phyloP scores from a whole-genome alignment of 192 early-diverging fungal species.

The Coemansia sp. region DNA sequence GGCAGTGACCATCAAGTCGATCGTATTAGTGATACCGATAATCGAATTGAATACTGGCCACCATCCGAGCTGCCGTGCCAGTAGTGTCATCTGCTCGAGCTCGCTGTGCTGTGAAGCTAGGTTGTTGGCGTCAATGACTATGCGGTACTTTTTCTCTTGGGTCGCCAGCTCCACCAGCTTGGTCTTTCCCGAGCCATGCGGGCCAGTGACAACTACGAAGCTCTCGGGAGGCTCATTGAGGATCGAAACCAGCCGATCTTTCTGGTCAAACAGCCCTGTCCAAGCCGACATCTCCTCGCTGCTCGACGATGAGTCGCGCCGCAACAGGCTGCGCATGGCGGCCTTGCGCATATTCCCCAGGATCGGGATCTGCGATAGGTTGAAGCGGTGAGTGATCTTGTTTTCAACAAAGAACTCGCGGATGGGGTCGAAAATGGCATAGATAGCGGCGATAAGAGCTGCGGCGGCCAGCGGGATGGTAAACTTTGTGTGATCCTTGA shows the following conservation, averaged over 20 bases:
- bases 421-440: slow-evolving; percentile 87
- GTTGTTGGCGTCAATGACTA: slow-evolving; percentile 80
- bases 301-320: slow-evolving; percentile 17
- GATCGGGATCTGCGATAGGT: slow-evolving; percentile 50
- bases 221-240: slow-evolving; percentile 70
- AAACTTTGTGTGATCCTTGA: slow-evolving; percentile 76
- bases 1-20: slow-evolving; percentile 85
- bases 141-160: slow-evolving; percentile 67
- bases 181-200: slow-evolving; percentile 81
- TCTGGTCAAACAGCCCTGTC: slow-evolving; percentile 50
- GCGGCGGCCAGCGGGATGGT: slow-evolving; percentile 74
- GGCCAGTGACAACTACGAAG: slow-evolving; percentile 82
- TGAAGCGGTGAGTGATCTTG: slow-evolving; percentile 81
- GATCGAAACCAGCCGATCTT: slow-evolving; percentile 42
- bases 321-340: slow-evolving; percentile 36
- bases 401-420: slow-evolving; percentile 88
- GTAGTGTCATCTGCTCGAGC: slow-evolving; percentile 69
- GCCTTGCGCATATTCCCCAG: slow-evolving; percentile 41
- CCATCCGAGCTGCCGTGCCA: slow-evolving; percentile 89
- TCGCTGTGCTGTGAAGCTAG: slow-evolving; percentile 74
- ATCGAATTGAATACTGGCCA: slow-evolving; percentile 89
- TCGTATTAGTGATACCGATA: slow-evolving; percentile 67
- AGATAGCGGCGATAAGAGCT: slow-evolving; percentile 74
- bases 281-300: slow-evolving; percentile 37
- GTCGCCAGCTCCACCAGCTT: slow-evolving; percentile 74